Evolutionary conservation across 805 yeast genomes (phyloP).

Genomic region (Grigorovia yakushimaensis): DNA sequence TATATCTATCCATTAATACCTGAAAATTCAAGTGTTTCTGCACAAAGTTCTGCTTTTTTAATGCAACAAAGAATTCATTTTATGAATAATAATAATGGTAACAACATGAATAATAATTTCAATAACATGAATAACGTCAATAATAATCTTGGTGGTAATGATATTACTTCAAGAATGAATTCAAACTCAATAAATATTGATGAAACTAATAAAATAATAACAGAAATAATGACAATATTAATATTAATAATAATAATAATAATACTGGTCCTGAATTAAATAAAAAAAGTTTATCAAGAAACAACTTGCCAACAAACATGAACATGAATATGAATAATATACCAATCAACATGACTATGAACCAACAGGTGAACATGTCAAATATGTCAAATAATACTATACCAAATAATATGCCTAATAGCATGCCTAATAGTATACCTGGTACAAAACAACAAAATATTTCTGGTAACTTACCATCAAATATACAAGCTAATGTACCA

Average conservation of each 20-base stretch:
- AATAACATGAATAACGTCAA: not conserved
- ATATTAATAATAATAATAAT: not conserved
- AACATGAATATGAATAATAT: not conserved
- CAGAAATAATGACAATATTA: not conserved
- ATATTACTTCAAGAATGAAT: not conserved
- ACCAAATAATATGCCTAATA: not conserved
- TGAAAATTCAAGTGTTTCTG: not conserved
- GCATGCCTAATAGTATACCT: not conserved
- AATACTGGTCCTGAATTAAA: not conserved
- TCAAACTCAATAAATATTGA: not conserved
- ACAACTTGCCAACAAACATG: not conserved
- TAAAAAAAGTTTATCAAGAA: not conserved
- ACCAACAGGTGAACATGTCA: not conserved
- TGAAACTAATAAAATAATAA: too few species aligned
- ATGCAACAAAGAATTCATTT: not conserved
- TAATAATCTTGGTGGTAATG: not conserved
- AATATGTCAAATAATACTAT: not conserved
- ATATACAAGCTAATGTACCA: not conserved
- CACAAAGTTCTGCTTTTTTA: not conserved
- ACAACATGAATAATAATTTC: not conserved
- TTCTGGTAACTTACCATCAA: not conserved
- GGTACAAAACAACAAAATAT: too few species aligned
- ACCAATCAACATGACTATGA: not conserved
- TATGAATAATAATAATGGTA: not conserved
- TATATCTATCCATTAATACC: conserved; percentile 8